Evolutionary conservation across 805 yeast species (phyloP).

Genomic region (Starmerella asiatica): DNA sequence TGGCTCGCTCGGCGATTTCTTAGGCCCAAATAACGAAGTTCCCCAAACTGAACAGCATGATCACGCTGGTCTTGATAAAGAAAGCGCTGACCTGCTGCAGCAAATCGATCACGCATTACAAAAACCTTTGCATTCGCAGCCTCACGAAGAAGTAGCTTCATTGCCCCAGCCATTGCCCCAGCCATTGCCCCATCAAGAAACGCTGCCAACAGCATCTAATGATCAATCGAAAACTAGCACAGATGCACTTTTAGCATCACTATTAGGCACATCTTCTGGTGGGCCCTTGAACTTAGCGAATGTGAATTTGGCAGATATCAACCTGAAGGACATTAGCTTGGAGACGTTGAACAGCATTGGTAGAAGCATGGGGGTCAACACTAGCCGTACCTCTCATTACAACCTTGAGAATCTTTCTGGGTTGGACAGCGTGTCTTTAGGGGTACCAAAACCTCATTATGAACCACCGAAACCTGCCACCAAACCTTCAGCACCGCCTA

Average conservation of each 20-base stretch:
- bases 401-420: background rate
- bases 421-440: too few relatives aligned
- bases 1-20: background rate
- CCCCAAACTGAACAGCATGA: too few relatives aligned
- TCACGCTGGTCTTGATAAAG: too few relatives aligned
- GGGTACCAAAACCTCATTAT: too few relatives aligned
- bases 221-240: background rate
- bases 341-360: background rate
- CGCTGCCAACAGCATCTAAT: too few relatives aligned
- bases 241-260: background rate
- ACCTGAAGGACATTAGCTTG: slow-evolving; percentile 2
- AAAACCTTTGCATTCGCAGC: too few relatives aligned
- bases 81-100: too few relatives aligned
- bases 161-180: background rate
- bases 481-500: too few relatives aligned
- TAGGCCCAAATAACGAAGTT: too few relatives aligned
- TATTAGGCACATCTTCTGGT: background rate
- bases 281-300: background rate
- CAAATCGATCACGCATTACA: too few relatives aligned
- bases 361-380: background rate
- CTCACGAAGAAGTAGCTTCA: background rate
- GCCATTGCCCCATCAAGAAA: background rate
- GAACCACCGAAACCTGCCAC: too few relatives aligned
- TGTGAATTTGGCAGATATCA: background rate
- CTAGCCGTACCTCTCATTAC: too few relatives aligned